Evolutionary conservation across 2,329 filamentous ascomycete species (phyloP), one percentile per base, ranked within the genome.

Genomic region (Calonectria pseudoturangicola): DNA sequence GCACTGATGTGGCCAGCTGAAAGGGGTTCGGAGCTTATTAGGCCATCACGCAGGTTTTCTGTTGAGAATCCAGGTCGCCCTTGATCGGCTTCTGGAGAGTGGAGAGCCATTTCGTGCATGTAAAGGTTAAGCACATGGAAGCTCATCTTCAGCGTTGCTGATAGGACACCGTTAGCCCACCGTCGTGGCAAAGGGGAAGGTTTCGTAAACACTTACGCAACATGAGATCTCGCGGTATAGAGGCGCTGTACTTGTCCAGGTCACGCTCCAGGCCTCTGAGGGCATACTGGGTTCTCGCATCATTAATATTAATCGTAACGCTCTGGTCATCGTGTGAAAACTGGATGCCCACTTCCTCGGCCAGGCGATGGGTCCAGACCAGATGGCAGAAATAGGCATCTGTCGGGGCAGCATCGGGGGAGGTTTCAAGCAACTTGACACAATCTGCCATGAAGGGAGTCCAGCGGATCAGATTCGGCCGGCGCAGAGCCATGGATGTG

Each of bases 101-200:
- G 92, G 74, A 96, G 89, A 3, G 90, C 92, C 67, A 94, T 90
- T 82, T 96, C 94, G 81, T 96, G 93, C 86, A 95, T 92, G 80
- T 94, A 95, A 3, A 96, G 85, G 73, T 88, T 93, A 43, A 94
- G 81, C 2, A 93, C 89, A 74, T 92, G 87, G 75, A 94, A 92
- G 73, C 90, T 89, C 75, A 95, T 88, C 21, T 86, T 85, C 56
- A 95, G 85, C 0, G 90, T 88, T n/a, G 90, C 92, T 92, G 10
- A 80, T 70, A 48, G 13, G 9, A 15, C 10, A 66, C 72, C 13
- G 51, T 68, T 58, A 68, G 65, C 36, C 50, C n/a, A 28, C 27
- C 13, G 12, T 9, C 33, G 4, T 25, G 15, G 27, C 3, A 39
- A 16, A n/a, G 21, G 58, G 25, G 18, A 41, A 12, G 5, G 30